Percentiles rank a stretch among this genome's conserved stretches.
phyloP scores from a whole-genome alignment of 1,139 yeast species.

The Saccharomycopsis hybrid region DNA sequence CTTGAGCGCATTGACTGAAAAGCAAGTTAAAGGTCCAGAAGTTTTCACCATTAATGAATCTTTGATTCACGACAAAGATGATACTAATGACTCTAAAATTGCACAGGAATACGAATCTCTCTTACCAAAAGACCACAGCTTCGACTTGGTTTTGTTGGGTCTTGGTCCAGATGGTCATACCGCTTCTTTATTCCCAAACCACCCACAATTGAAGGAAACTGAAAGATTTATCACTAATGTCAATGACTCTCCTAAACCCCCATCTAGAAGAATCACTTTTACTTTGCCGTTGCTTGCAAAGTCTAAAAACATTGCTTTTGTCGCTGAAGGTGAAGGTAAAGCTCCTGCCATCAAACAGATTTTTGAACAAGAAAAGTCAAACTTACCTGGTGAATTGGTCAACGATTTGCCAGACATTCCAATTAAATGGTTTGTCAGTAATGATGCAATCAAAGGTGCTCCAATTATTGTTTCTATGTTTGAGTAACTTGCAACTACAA shows the following conservation, averaged over 20 bases:
- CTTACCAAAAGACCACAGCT: constrained; percentile 82
- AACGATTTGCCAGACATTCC: constrained; percentile 37
- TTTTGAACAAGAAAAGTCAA: constrained; percentile 45
- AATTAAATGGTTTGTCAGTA: constrained; percentile 67
- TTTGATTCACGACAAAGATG: constrained; percentile 60
- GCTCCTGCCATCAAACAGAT: constrained; percentile 66
- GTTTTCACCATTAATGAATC: constrained; percentile 79
- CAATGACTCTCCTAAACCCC: constrained; percentile 87
- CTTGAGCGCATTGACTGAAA: constrained; percentile 32
- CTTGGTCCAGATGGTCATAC: constrained; percentile 99
- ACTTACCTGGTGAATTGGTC: constrained; percentile 71
- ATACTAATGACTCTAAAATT: constrained; percentile 44
- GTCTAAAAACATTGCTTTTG: constrained; percentile 86
- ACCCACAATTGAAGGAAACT: constrained; percentile 41
- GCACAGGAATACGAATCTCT: constrained; percentile 88
- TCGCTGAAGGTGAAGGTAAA: constrained; percentile 91
- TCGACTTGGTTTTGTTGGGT: constrained; percentile 83
- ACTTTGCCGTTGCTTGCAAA: constrained; percentile 94
- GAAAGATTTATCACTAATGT: constrained; percentile 96
- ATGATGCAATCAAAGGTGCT: constrained; percentile 64
- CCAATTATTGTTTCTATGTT: constrained; percentile 38
- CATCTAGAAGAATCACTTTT: constrained; percentile 79
- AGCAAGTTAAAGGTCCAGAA: constrained; percentile 72
- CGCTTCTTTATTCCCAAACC: constrained; percentile 87
- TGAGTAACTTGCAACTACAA: constrained; percentile 4